Conservation (phyloP, 2,329 filamentous ascomycete genomes). For the Colletotrichum filicis region DNA sequence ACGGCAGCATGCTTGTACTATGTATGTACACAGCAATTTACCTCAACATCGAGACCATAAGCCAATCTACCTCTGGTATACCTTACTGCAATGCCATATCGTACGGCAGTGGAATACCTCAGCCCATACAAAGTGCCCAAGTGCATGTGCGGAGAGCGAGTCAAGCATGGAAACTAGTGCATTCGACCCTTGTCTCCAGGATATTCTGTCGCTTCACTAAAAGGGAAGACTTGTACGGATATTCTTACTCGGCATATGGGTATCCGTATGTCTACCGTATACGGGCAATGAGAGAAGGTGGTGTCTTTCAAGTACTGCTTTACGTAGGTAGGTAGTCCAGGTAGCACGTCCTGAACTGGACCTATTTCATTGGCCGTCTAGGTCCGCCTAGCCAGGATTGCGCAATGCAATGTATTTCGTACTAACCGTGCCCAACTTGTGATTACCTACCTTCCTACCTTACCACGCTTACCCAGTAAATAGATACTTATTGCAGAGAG, state of each 20-base stretch:
- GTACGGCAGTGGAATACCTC: not conserved
- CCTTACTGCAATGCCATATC: no score
- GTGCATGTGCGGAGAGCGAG: not conserved
- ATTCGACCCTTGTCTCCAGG: not conserved
- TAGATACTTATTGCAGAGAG: not conserved
- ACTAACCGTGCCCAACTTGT: not conserved
- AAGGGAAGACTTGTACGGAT: no score
- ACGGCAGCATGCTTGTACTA: no score
- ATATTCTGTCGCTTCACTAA: no score
- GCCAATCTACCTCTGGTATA: not conserved
- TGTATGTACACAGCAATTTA: not conserved
- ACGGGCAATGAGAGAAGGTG: no score
- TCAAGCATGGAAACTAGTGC: not conserved
- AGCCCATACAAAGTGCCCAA: not conserved
- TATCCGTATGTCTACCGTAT: no score
- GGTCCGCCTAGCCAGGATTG: not conserved
- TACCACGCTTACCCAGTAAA: no score
- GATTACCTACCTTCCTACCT: no score
- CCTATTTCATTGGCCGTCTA: not conserved
- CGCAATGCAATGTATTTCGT: not conserved
- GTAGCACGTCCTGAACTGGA: not conserved
- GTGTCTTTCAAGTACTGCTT: no score
- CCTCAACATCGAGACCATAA: not conserved
- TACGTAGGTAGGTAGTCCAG: no score
- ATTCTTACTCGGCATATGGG: no score